Evolutionary conservation across 164 flowering plant genomes (phyloP), one percentile per base, ranked within the genome.

Genomic region (Warburgia ugandensis): DNA sequence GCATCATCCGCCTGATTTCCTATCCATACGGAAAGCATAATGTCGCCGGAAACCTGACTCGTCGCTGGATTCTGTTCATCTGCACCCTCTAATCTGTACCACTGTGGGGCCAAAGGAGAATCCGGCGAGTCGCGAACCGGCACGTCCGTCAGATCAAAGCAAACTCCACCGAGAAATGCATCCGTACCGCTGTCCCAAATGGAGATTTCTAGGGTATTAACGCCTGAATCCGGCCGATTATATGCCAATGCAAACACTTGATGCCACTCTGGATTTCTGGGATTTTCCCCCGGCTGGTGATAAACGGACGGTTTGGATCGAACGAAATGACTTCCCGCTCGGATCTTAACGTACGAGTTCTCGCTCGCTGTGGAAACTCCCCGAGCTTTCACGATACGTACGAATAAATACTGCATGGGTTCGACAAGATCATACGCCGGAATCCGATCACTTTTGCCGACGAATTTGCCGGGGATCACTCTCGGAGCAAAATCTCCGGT

Each of bases 1-100:
- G 91, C 79, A 25, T 86, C 96, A 50, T 92, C 99, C 6, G 94
- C 87, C 48, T 92, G 96, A 20, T 95, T 88, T 0, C 99, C 96
- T 30, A 88, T 70, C 99, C 99, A 92, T 5, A 88, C 95, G 0
- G 89, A 71, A 19, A 92, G 68, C 68, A 85, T 94, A 14, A 92
- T 63, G 29, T 92, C 94, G 9, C 96, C 99, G 59, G 77, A 59
- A 6, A 79, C 68, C 5, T 41, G 40, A n/a, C n/a, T n/a, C 4
- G 6, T n/a, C 6, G 8, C 45, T 36, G 50, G 25, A 12, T 49
- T 54, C n/a, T 48, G 75, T 38, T 64, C 78, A n/a, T 60, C 71
- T 6, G 61, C 77, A 38, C 85, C 78, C 43, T 92, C 97, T 0
- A 88, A 74, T 1, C 77, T 73, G 62, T 76, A 88, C 96, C 99